Base-by-base conservation (phyloP, 75 land plant genomes). In the Ceratopteris richardii region DNA sequence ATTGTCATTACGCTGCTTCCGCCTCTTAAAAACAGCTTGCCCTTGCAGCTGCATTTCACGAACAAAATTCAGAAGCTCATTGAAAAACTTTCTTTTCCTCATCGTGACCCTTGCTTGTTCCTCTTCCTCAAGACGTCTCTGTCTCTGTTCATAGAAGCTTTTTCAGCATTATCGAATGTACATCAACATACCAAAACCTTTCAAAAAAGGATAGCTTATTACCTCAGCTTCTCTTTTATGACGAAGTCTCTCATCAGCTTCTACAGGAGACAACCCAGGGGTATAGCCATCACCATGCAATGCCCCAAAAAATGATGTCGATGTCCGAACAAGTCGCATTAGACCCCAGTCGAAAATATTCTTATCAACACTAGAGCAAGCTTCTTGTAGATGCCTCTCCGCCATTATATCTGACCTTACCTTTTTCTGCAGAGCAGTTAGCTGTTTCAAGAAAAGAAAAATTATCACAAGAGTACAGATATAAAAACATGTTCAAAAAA, bases 291-390 rank as follows among this genome's bases (percentile, higher is more conserved):
- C 80, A 63, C 82, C 90, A 44, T 67, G 14, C 19, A 39, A 52
- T 18, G 76, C 68, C 7, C 86, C 96, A 81, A 78, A 82, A 54
- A 76, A 65, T 41, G 80, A 68, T 3, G 61, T 29, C 52, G 67
- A 63, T 29, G 82, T 78, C 10, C 78, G 71, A 4, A 72, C 74
- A 44, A 90, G 52, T 7, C 99, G 74, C 82, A 75, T 90, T 63
- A 84, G 71, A 18, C 99, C 99, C 97, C 99, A 95, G 57, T 95
- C 99, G 74, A 78, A 90, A n/a, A 95, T 51, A n/a, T 84, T 79
- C 20, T 68, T 79, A 41, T 82, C 86, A 1, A 91, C 88, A 54
- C 57, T 53, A 61, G 79, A 76, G 70, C 99, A 95, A 51, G 54
- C 64, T 44, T 77, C 54, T 18, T 71, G 80, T 31, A 95, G 70